Evolutionary conservation across 805 yeast species (phyloP), one percentile per base, ranked within the genome.

Genomic region (Naumovozyma castellii): DNA sequence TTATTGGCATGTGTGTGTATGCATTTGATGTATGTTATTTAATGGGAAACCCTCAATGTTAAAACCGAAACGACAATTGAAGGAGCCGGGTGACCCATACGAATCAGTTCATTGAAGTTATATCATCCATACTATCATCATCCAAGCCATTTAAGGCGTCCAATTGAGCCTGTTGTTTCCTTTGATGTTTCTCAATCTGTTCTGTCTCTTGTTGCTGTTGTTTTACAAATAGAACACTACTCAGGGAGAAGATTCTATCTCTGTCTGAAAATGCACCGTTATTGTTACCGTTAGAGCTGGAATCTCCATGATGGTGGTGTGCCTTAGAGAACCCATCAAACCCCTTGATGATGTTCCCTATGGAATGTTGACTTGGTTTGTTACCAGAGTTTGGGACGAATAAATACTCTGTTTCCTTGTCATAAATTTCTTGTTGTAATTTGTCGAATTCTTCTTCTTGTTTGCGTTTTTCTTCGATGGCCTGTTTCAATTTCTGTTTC

Each of bases 261-360:
- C 80, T 83, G 45, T 84, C 90, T 0, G 78, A 67, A 63, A 73
- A 72, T 38, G 69, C 41, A 12, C 47, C 32, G 16, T 51, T 51
- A 32, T 62, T 57, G 41, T 42, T 47, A 1, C 51, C 32, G 2
- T 62, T 50, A 19, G 65, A 60, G 9, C 15, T 29, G 15, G 32
- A 29, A 9, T 29, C 32, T 5, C 5, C 5, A 9, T 39, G 42
- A 22, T 48, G 48, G 25, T 50, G 53, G 29, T 47, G 50, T 3
- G 49, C 41, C 48, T 81, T 83, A 36, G 80, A 69, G 53, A 84
- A 82, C 50, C 76, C 81, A 36, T 88, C 96, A 52, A 87, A 88
- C 1, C 97, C 97, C 46, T 82, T 81, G n/a, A 86, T 82, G 19
- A 90, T 80, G 58, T 85, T 88, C 0, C 96, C 64, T 12, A 48